Base-by-base conservation (phyloP, 169 alveolate species). In the Amoebophrya sp. region DNA sequence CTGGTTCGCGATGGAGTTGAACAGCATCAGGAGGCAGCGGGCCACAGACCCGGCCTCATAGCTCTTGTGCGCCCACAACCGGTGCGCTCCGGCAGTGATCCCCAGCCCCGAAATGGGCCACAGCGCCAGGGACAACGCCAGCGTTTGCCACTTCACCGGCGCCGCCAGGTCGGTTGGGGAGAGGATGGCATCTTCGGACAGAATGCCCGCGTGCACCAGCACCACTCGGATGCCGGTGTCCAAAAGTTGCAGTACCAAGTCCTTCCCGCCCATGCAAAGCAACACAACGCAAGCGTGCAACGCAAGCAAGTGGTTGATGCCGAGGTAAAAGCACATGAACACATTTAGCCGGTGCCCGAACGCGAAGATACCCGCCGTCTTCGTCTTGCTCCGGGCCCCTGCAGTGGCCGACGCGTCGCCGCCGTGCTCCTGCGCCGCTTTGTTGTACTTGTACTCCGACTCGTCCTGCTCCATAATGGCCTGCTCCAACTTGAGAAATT, bases 41-140 rank as follows among this genome's bases (percentile, higher is more conserved):
- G 93, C 93, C 41, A 95, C 92, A 53, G 90, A 77, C 40, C 93
- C 89, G 54, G 98, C 98, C 93, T 95, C 94, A 94, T 95, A 96
- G 89, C 96, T 90, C 41, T 96, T 94, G 92, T 96, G 98, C 47
- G 98, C 93, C 98, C 98, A 96, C 89, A 96, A 91, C 32, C 98
- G 96, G 77, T 96, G 98, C 33, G 98, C 96, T 23, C 98, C 98
- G 40, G 95, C 96, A 39, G 98, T 96, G 92, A 96, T 96, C 77
- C 98, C 98, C 53, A 96, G 91, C 0, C 98, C 98, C 33, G 95
- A 93, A 40, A 95, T 94, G 41, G 94, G 89, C 92, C 94, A 95
- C 91, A 95, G 89, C 33, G 77, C 88, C 89, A 92, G 18, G 12
- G 83, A 2, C 7, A 66, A n/a, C 1, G 32, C 12, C 83, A 66